phyloP scores from a whole-genome alignment of 2,329 filamentous ascomycete species.

The Calonectria pseudoturangicola region DNA sequence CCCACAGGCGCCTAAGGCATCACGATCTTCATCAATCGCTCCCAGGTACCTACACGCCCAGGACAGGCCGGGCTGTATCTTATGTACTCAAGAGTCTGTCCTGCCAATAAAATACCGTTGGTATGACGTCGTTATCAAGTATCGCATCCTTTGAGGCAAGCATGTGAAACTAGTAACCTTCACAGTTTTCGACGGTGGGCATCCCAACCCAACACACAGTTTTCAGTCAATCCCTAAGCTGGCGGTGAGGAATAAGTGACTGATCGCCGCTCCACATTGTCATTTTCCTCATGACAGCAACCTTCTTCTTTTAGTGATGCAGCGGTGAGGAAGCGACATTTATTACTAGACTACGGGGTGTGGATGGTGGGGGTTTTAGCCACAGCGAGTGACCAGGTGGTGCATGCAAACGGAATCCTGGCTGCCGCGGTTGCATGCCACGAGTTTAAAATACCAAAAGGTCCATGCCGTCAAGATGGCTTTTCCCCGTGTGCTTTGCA shows the following conservation, averaged over 20 bases:
- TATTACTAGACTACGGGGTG: neutral
- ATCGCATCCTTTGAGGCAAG: neutral
- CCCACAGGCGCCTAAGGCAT: neutral
- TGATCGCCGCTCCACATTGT: conserved; percentile 14
- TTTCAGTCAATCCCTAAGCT: neutral
- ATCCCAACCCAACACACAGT: neutral
- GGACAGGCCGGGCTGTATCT: neutral
- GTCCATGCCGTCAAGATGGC: conserved; percentile 11
- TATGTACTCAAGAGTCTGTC: neutral
- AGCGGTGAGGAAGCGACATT: conserved; percentile 32
- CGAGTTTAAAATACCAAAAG: conserved; percentile 35
- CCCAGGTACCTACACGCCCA: neutral
- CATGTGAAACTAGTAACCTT: conserved; percentile 19
- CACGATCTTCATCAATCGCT: neutral
- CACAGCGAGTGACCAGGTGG: conserved; percentile 7
- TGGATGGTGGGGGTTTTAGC: conserved; percentile 18
- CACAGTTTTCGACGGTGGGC: no score
- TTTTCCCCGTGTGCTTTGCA: conserved; percentile 29
- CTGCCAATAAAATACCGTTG: neutral
- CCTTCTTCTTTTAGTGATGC: conserved; percentile 13
- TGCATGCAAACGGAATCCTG: conserved; percentile 34
- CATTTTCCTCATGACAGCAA: conserved; percentile 1
- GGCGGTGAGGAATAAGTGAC: conserved; percentile 22
- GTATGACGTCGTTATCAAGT: neutral
- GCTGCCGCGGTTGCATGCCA: conserved; percentile 38